Evolutionary conservation across 2,329 filamentous ascomycete species (phyloP).

Genomic region (Fusarium marasasianum): DNA sequence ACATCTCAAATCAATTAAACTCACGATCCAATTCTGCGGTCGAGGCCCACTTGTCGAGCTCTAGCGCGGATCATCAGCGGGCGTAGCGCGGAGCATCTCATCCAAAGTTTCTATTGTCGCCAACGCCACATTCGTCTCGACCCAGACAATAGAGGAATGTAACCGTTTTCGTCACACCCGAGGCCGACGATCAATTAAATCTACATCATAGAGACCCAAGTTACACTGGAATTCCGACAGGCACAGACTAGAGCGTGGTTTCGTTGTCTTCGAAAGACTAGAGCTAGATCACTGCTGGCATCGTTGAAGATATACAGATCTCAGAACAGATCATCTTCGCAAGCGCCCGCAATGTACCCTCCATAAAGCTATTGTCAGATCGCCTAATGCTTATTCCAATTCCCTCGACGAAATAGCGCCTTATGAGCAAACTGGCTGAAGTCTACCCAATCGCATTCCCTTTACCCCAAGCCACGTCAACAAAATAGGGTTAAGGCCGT

Average conservation of each 20-base stretch:
- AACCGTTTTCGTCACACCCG: neutral
- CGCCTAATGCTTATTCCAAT: neutral
- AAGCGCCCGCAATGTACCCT: neutral
- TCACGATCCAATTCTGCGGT: neutral
- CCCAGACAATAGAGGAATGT: neutral
- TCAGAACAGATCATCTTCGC: neutral
- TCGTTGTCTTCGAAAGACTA: no score
- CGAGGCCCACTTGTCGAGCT: no score
- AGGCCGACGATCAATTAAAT: neutral
- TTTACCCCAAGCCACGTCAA: neutral
- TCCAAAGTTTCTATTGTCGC: neutral
- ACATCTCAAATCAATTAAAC: neutral
- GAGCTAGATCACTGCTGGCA: neutral
- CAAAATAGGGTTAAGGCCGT: neutral
- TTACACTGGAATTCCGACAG: rapidly evolving
- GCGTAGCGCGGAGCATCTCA: neutral
- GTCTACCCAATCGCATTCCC: neutral
- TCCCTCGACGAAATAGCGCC: neutral
- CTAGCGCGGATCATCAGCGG: neutral
- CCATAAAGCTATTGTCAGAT: neutral
- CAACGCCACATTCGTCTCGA: neutral
- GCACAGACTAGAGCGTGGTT: neutral
- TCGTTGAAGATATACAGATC: neutral
- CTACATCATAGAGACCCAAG: neutral
- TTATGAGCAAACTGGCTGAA: neutral